Conservation (phyloP, 768 basidiomycete species). For the Boletus tylopilopsis region DNA sequence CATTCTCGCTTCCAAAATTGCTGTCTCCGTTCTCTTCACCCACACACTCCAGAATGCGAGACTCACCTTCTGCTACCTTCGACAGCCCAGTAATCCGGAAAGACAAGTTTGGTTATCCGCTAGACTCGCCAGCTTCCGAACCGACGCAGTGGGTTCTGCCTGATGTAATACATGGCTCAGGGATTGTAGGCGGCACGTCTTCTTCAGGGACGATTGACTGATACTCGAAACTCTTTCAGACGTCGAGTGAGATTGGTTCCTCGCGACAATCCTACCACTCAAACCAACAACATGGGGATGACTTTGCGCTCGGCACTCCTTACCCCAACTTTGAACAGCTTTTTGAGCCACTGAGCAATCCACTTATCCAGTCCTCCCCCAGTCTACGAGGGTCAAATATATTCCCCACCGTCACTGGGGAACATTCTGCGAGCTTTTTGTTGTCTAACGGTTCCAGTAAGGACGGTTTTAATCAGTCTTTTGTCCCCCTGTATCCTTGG, state of each 20-base stretch:
- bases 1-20: slow-evolving; percentile 9
- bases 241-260: slow-evolving; percentile 24
- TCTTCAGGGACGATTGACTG: neutral
- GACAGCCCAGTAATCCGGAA: slow-evolving; percentile 13
- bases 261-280: neutral
- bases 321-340: slow-evolving; percentile 2
- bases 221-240: slow-evolving; percentile 18
- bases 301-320: neutral
- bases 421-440: neutral
- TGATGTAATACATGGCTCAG: slow-evolving; percentile 22
- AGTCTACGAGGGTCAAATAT: neutral
- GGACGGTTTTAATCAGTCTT: slow-evolving; percentile 1
- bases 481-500: neutral
- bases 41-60: neutral
- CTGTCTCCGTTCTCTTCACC: slow-evolving; percentile 16
- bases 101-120: slow-evolving; percentile 7
- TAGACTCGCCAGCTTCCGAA: slow-evolving; percentile 23
- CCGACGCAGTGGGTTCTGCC: slow-evolving; percentile 20
- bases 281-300: neutral
- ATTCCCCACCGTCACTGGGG: neutral
- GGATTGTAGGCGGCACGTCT: slow-evolving; percentile 24
- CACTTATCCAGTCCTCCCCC: neutral
- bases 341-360: neutral
- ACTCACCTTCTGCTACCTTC: neutral
- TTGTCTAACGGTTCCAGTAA: neutral